Evolutionary conservation across 2,329 filamentous ascomycete species (phyloP).

Genomic region (Fusarium equiseti): DNA sequence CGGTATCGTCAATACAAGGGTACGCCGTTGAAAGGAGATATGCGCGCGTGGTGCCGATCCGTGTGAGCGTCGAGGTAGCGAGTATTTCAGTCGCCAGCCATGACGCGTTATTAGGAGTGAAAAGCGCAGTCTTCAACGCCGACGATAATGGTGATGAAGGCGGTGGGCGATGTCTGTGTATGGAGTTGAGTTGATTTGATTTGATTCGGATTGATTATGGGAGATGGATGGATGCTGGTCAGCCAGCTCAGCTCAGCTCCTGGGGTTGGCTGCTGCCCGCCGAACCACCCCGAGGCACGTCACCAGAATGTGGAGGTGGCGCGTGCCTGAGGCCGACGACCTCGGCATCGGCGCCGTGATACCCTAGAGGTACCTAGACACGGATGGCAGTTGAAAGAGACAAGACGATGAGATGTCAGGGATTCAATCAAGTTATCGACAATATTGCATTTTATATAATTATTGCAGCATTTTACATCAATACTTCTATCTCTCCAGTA

Average conservation of each 20-base stretch:
- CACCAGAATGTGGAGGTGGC: constrained; percentile 43
- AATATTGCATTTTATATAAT: fast-evolving
- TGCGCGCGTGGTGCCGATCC: constrained; percentile 28
- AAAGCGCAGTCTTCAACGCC: constrained; percentile 1
- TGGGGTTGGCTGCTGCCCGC: constrained; percentile 7
- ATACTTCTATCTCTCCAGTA: too few relatives aligned
- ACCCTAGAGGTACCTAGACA: constrained; percentile 20
- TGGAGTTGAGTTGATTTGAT: constrained; percentile 17
- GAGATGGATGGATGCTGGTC: constrained; percentile 12
- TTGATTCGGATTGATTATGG: constrained; percentile 12
- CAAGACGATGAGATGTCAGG: background rate
- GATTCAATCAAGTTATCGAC: background rate
- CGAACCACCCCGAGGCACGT: constrained; percentile 45
- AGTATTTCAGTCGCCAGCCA: constrained; percentile 32
- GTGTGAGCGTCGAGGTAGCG: constrained; percentile 6
- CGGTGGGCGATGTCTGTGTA: constrained; percentile 32
- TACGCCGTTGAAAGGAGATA: constrained; percentile 27
- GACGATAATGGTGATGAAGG: constrained; percentile 20
- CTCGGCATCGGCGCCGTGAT: constrained; percentile 30
- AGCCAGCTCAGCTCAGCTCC: constrained; percentile 15
- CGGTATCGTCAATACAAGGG: constrained; percentile 10
- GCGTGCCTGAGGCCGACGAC: constrained; percentile 43
- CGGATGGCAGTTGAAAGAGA: constrained; percentile 3
- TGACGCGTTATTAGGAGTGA: constrained; percentile 24
- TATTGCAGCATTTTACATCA: fast-evolving